Evolutionary conservation across 768 basidiomycete species (phyloP), one percentile per base, ranked within the genome.

Genomic region (Mycena maculata): DNA sequence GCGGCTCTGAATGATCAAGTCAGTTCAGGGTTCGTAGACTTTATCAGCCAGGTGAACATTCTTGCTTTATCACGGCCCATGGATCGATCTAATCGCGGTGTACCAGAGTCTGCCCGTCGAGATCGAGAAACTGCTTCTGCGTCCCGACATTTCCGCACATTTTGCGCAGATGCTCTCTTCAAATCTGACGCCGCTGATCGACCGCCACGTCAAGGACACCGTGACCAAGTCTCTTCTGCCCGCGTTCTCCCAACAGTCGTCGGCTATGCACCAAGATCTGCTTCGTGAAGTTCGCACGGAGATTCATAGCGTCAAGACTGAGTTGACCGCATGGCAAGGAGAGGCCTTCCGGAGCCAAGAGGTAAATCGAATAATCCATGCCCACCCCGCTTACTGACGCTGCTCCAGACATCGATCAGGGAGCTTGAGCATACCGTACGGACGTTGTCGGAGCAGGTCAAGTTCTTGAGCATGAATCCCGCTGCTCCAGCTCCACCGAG

Each of bases 391-490:
- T 8, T 6, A 36, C 18, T 71, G 45, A 70, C 60, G 58, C 67
- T 68, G 23, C 65, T 71, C 16, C 64, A 94, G 93, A 82, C 87
- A 30, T 81, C 91, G 27, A 92, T 95, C 62, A 87, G 92, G 66
- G 93, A 95, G 44, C 85, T 95, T 62, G 94, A 95, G 77, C 90
- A 90, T 71, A 88, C 88, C 8, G 90, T 95, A 60, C 85, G 92
- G 58, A 72, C 87, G 25, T 81, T 95, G 60, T 85, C 91, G 31
- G 94, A 95, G 54, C 94, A 95, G 75, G 88, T 95, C 73, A 94
- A 93, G 76, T 92, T 89, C 80, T 78, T 93, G 66, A 88, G 83
- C 71, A 80, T 90, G 78, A 92, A 89, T 69, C 72, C 84, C 16
- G 73, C 60, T 50, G 71, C 77, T 45, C 79, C 83, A 31, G 71